These are phyloP conservation scores for Fraxinus latifolia DNA, from an alignment of 305 asterid genomes.

Conservation along the genomic window DNA sequence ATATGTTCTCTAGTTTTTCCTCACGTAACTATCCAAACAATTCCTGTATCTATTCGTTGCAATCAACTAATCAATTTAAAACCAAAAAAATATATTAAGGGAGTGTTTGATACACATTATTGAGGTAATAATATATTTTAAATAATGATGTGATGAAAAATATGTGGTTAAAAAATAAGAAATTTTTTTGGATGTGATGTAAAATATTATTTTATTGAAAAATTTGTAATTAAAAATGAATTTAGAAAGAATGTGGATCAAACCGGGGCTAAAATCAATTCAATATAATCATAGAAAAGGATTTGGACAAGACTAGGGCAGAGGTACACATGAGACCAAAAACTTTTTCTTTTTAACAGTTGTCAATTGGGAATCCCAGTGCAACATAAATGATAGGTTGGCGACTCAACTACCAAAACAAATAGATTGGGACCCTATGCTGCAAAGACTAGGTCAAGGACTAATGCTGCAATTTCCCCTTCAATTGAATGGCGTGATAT, in stretches of 20 bases:
- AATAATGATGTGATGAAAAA: too few relatives aligned
- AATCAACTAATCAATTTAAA: not conserved
- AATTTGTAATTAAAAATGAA: too few relatives aligned
- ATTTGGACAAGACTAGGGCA: not conserved
- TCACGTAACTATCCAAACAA: not conserved
- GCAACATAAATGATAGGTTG: not conserved
- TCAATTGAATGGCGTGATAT: not conserved
- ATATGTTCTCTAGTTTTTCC: not conserved
- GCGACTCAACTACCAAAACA: not conserved
- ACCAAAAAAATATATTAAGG: too few relatives aligned
- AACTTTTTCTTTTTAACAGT: not conserved
- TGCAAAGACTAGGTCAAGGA: not conserved
- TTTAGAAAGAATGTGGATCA: too few relatives aligned
- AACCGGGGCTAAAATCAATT: not conserved
- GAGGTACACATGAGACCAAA: not conserved
- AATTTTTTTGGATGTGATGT: too few relatives aligned
- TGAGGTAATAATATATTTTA: too few relatives aligned
- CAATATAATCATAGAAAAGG: not conserved
- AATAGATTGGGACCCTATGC: not conserved
- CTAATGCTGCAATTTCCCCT: not conserved
- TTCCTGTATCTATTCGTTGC: too few relatives aligned
- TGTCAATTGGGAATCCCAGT: not conserved
- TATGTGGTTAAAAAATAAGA: too few relatives aligned
- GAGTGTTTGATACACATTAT: too few relatives aligned
- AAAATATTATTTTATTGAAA: too few relatives aligned